Evolutionary conservation across 306 rosid species (phyloP), one percentile per base, ranked within the genome.

Genomic region (Hippophae tibetana): DNA sequence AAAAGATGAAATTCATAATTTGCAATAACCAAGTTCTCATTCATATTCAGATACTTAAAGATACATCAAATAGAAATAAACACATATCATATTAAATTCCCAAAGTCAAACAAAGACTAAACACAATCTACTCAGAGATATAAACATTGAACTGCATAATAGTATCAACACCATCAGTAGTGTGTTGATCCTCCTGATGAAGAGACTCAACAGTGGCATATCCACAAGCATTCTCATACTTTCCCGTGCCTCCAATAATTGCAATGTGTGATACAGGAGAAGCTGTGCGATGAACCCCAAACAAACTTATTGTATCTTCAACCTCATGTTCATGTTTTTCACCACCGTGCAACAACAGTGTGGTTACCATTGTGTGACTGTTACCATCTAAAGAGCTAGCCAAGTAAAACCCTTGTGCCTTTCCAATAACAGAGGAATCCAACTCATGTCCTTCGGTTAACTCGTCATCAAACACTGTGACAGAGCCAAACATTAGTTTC

Each of bases 211-310:
- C 69, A 23, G 72, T 59, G 10, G 84, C 87, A 60, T 84, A 84
- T 13, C 97, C 97, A 54, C 66, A 72, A 0, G 86, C 93, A 70
- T 82, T 82, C 80, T 82, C 95, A 47, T 78, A 86, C 80, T 81
- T 86, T 2, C 95, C 96, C 0, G 89, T 85, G 18, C 98, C 96
- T 7, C 93, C 89, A 43, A 87, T 79, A 75, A 87, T 88, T 0
- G 95, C 80, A 9, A 92, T 52, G 66, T 80, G 82, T 7, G 98
- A 87, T n/a, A 73, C 76, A 1, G 67, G 74, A 3, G 88, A 71
- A 0, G 77, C 96, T 0, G 84, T 83, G 57, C 96, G 85, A 68
- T 85, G 96, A 56, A 92, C 76, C 44, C 98, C 96, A 42, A 87
- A 92, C 26, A 87, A 59, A 65, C 86, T 87, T 54, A 87, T 81